These are phyloP conservation scores for Pichia norvegensis DNA, from an alignment of 1,139 yeast genomes.

Conservation along the genomic window DNA sequence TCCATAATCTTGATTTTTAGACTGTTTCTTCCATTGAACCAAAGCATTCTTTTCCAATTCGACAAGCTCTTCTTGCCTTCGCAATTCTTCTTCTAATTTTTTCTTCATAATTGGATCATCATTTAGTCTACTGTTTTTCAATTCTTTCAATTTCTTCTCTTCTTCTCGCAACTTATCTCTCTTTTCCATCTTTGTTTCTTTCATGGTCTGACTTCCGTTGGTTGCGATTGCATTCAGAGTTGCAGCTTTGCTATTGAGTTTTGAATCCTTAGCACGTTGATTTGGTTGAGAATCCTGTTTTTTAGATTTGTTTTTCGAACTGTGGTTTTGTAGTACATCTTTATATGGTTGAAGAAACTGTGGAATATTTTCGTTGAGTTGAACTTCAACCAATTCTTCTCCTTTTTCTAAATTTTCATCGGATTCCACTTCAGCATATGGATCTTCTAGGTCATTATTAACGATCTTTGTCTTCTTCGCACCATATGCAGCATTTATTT, in stretches of 20 bases:
- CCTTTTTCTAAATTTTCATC: slow-evolving; percentile 30
- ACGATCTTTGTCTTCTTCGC: slow-evolving; percentile 17
- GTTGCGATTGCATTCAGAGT: slow-evolving; percentile 69
- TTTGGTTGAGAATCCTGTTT: neutral
- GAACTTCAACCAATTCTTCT: slow-evolving; percentile 63
- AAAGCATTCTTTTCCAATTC: slow-evolving; percentile 25
- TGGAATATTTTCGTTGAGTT: slow-evolving; percentile 63
- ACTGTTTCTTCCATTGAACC: slow-evolving; percentile 43
- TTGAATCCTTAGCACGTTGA: neutral
- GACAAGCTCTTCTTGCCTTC: slow-evolving; percentile 19
- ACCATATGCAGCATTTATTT: slow-evolving; percentile 32
- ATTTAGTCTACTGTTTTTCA: slow-evolving; percentile 25
- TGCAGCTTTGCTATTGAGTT: slow-evolving; percentile 8
- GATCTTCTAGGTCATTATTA: slow-evolving; percentile 33
- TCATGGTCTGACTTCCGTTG: slow-evolving; percentile 65
- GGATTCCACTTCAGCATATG: slow-evolving; percentile 30
- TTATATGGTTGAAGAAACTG: slow-evolving; percentile 55
- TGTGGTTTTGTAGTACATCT: slow-evolving; percentile 13
- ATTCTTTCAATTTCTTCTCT: slow-evolving; percentile 31
- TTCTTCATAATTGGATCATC: slow-evolving; percentile 36
- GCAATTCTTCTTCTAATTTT: slow-evolving; percentile 16
- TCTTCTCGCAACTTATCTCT: slow-evolving; percentile 42
- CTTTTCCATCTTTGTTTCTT: slow-evolving; percentile 56
- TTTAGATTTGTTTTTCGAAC: neutral
- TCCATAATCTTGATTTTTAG: slow-evolving; percentile 43